These are phyloP conservation scores for Kandelia obovata DNA, from an alignment of 345 rosid genomes.

Conservation along the genomic window DNA sequence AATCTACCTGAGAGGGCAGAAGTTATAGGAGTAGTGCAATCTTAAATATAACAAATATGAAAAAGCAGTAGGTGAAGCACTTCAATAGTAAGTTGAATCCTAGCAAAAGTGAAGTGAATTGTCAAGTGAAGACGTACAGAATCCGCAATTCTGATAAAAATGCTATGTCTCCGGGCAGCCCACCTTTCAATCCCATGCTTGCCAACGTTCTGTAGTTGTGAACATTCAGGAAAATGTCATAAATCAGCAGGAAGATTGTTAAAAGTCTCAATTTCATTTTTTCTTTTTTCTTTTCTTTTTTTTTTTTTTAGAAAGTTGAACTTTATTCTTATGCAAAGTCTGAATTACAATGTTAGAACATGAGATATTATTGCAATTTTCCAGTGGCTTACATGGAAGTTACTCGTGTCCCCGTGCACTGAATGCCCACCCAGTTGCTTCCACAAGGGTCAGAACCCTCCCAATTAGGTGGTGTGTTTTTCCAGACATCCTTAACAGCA, in stretches of 20 bases:
- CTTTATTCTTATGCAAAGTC: not conserved
- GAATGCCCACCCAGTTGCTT: slow-evolving; percentile 62
- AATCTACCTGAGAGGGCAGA: no score
- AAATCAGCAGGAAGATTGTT: not conserved
- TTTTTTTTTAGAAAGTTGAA: not conserved
- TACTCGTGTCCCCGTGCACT: slow-evolving; percentile 46
- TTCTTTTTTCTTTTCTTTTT: not conserved
- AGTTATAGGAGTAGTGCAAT: no score
- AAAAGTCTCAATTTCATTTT: not conserved
- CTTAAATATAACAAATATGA: not conserved
- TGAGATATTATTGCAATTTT: not conserved
- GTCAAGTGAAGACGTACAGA: slow-evolving; percentile 45
- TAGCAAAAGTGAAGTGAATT: not conserved
- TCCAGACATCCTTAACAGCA: slow-evolving; percentile 42
- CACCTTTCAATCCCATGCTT: slow-evolving; percentile 51
- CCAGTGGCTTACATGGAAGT: slow-evolving; percentile 47
- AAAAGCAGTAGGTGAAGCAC: not conserved
- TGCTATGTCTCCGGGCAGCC: slow-evolving; percentile 51
- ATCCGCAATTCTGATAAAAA: slow-evolving; percentile 51
- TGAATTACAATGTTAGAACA: not conserved
- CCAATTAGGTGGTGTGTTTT: slow-evolving; percentile 58
- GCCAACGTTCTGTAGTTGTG: slow-evolving; percentile 55
- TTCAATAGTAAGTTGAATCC: not conserved
- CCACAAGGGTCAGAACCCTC: slow-evolving; percentile 69
- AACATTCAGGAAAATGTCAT: not conserved